Conservation (phyloP, 192 early-diverging fungal genomes). For the Coemansia sp. region DNA sequence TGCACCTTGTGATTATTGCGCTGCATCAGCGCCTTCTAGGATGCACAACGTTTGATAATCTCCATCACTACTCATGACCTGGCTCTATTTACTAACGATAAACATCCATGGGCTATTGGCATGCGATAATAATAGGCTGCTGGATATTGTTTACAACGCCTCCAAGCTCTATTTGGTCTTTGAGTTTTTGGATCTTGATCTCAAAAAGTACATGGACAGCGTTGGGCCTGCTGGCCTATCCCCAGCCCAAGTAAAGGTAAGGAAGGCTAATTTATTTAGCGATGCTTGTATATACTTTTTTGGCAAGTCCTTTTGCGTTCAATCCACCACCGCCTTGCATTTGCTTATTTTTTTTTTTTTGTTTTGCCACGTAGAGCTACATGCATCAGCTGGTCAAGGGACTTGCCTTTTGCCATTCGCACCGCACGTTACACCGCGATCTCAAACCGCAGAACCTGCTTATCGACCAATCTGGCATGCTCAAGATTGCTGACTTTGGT, state of each 20-base stretch:
- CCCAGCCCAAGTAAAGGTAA: slow-evolving; percentile 64
- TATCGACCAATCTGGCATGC: slow-evolving; percentile 81
- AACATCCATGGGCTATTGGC: background rate
- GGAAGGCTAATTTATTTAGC: background rate
- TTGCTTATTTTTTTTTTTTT: background rate
- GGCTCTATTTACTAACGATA: background rate
- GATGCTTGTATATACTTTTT: background rate
- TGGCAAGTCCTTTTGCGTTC: background rate
- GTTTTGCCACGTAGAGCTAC: slow-evolving; percentile 68
- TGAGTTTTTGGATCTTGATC: slow-evolving; percentile 92
- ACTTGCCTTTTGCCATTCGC: slow-evolving; percentile 86
- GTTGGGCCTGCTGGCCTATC: slow-evolving; percentile 53
- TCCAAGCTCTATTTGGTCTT: slow-evolving; percentile 92
- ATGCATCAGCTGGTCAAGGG: slow-evolving; percentile 88
- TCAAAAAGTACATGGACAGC: slow-evolving; percentile 85
- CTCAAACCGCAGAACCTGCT: slow-evolving; percentile 98
- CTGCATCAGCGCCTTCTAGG: background rate
- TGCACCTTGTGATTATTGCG: background rate
- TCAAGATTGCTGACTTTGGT: slow-evolving; percentile 97
- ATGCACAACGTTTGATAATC: background rate
- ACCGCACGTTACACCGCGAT: slow-evolving; percentile 94
- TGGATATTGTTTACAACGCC: slow-evolving; percentile 88
- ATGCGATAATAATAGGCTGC: slow-evolving; percentile 58
- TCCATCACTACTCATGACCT: background rate
- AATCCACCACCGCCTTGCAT: background rate